Evolutionary conservation across 257 asterid genomes (phyloP), one percentile per base, ranked within the genome.

Genomic region (Fraxinus anomala): DNA sequence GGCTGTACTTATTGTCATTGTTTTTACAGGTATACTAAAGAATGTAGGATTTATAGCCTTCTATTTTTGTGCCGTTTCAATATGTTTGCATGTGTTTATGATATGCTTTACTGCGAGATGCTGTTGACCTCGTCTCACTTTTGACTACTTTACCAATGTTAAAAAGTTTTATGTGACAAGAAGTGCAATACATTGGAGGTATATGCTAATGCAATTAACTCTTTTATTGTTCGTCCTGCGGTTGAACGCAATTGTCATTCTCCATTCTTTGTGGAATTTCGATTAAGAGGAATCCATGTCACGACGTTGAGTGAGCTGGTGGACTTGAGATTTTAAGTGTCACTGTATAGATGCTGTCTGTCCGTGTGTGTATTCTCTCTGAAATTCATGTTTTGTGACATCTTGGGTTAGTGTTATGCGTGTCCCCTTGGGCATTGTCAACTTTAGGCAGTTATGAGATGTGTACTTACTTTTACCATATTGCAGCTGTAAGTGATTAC

Each of bases 401-500:
- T 24, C 6, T 63, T 23, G 17, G 26, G 69, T 56, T 3, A 40
- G 75, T 40, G 65, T 70, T 66, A 28, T 40, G 33, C 68, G 21
- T 65, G 65, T 39, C 49, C 73, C 63, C 68, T 61, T 49, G 59
- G 10, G 56, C 3, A 31, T n/a, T 24, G 63, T 70, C 67, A 72
- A 76, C 73, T 34, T 16, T 37, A 77, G 67, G 73, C 42, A 24
- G 72, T 85, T 49, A 76, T 37, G 68, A 31, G 36, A 47, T 23
- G 14, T 51, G 56, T 59, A 59, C 67, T 54, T 21, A 19, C 82
- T 24, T 73, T 77, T 17, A 68, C 73, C 10, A 65, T 82, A 82
- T 78, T 84, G 86, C 88, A 95, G 99, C 98, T 79, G 86, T 92
- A 28, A 95, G 98, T 76, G 99, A 95, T 86, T 95, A 95, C 83